Conservation (phyloP, 805 yeast species). For the Ogataea chonburiensis region DNA sequence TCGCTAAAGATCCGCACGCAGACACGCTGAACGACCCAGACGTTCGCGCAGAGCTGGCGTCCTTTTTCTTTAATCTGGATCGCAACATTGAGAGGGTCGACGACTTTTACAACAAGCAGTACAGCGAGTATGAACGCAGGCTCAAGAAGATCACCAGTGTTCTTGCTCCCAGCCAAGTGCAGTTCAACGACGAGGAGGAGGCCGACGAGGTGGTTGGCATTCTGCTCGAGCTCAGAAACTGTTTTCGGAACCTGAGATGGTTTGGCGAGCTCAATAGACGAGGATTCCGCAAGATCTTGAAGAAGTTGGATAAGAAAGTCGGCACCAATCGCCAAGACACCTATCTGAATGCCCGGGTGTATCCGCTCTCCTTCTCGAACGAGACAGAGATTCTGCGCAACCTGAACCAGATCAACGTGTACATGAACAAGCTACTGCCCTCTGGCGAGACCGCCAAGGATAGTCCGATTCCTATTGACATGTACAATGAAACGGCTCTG, state of each 20-base stretch:
- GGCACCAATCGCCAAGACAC: slow-evolving; percentile 56
- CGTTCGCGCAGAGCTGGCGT: slow-evolving; percentile 50
- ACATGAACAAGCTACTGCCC: slow-evolving; percentile 53
- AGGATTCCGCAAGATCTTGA: slow-evolving; percentile 84
- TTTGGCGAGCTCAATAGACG: slow-evolving; percentile 89
- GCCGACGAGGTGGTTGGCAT: slow-evolving; percentile 64
- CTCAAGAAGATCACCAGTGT: slow-evolving; percentile 47
- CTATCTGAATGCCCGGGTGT: slow-evolving; percentile 65
- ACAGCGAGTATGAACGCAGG: slow-evolving; percentile 70
- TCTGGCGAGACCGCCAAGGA: slow-evolving; percentile 20
- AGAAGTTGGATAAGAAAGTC: slow-evolving; percentile 84
- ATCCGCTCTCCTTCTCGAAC: slow-evolving; percentile 75
- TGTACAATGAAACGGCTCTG: slow-evolving; percentile 15
- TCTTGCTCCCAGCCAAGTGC: slow-evolving; percentile 32
- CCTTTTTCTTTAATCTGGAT: slow-evolving; percentile 76
- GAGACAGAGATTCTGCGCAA: slow-evolving; percentile 57
- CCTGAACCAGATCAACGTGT: slow-evolving; percentile 51
- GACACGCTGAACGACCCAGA: slow-evolving; percentile 41
- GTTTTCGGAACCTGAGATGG: slow-evolving; percentile 85
- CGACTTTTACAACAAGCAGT: slow-evolving; percentile 71
- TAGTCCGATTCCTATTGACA: slow-evolving; percentile 19
- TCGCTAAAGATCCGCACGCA: slow-evolving; percentile 22
- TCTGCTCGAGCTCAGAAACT: slow-evolving; percentile 70
- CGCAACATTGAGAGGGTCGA: slow-evolving; percentile 80
- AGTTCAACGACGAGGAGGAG: slow-evolving; percentile 47